Percentiles rank a stretch among this genome's conserved stretches.
Evolutionary conservation across 805 yeast species (phyloP).

Genomic region (Wickerhamiella qilinensis): DNA sequence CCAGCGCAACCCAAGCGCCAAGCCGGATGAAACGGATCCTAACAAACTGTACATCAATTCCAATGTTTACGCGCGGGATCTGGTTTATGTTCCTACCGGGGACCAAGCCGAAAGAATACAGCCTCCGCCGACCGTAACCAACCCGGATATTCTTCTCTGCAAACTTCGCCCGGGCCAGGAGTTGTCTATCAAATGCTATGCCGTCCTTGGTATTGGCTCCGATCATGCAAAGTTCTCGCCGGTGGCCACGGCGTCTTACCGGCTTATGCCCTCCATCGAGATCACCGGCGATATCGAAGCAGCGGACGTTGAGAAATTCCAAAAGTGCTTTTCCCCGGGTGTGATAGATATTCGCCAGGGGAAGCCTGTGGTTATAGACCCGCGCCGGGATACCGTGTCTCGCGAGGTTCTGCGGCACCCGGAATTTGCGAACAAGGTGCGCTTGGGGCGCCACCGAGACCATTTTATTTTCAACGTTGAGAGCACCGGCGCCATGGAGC

Average conservation of each 20-base stretch:
- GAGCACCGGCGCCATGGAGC: slow-evolving; percentile 91
- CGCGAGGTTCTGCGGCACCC: slow-evolving; percentile 91
- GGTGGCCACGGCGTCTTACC: slow-evolving; percentile 89
- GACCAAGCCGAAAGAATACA: slow-evolving; percentile 60
- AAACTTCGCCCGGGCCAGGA: slow-evolving; percentile 96
- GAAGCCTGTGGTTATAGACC: slow-evolving; percentile 69
- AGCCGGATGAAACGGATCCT: slow-evolving; percentile 64
- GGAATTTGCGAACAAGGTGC: slow-evolving; percentile 78
- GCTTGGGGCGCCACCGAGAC: slow-evolving; percentile 78
- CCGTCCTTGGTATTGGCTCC: slow-evolving; percentile 77
- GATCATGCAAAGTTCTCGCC: slow-evolving; percentile 98
- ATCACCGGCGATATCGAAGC: slow-evolving; percentile 52
- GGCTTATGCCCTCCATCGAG: slow-evolving; percentile 72
- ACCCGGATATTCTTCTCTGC: slow-evolving; percentile 80
- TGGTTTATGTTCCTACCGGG: slow-evolving; percentile 85
- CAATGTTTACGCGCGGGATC: slow-evolving; percentile 74
- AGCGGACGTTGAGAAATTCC: slow-evolving; percentile 59
- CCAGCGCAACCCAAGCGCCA: slow-evolving; percentile 71
- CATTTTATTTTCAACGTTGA: slow-evolving; percentile 92
- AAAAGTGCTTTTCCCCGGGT: slow-evolving; percentile 84
- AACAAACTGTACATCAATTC: slow-evolving; percentile 70
- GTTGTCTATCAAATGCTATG: slow-evolving; percentile 76
- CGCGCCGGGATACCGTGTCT: slow-evolving; percentile 91
- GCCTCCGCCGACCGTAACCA: slow-evolving; percentile 40
- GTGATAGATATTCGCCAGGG: slow-evolving; percentile 64